Evolutionary conservation across 441 rosid species (phyloP).

Genomic region (Arabidopsis hybrid): DNA sequence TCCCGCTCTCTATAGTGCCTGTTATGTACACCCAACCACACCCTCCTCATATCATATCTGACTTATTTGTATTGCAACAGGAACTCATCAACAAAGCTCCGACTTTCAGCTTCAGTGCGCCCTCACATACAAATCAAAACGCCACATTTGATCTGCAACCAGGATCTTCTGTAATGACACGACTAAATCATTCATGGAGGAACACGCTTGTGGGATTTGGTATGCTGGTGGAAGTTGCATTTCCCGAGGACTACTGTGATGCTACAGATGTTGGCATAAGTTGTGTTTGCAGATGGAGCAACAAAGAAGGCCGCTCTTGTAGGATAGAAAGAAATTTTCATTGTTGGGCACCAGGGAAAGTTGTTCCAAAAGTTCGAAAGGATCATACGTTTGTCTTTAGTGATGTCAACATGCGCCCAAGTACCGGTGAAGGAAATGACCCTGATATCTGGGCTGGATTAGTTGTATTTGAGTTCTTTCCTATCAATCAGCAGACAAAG

Average conservation of each 20-base stretch:
- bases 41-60: neutral
- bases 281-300: conserved; percentile 28
- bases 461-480: conserved; percentile 30
- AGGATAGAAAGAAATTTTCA: no score
- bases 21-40: neutral
- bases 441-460: neutral
- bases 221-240: conserved; percentile 22
- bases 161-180: conserved; percentile 22
- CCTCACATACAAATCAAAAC: neutral
- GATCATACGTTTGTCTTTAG: conserved; percentile 25
- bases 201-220: conserved; percentile 15
- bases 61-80: conserved; percentile 16
- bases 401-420: conserved; percentile 18
- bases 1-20: neutral
- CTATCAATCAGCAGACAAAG: neutral
- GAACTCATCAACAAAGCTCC: neutral
- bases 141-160: conserved; percentile 1
- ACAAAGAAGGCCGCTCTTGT: neutral
- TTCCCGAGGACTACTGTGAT: neutral
- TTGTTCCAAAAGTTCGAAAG: neutral
- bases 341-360: neutral
- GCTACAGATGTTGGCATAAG: neutral
- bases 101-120: conserved; percentile 15
- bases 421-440: neutral
- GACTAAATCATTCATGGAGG: neutral